Conservation (phyloP, 305 asterid genomes). For the Caryopteris hybrid region DNA sequence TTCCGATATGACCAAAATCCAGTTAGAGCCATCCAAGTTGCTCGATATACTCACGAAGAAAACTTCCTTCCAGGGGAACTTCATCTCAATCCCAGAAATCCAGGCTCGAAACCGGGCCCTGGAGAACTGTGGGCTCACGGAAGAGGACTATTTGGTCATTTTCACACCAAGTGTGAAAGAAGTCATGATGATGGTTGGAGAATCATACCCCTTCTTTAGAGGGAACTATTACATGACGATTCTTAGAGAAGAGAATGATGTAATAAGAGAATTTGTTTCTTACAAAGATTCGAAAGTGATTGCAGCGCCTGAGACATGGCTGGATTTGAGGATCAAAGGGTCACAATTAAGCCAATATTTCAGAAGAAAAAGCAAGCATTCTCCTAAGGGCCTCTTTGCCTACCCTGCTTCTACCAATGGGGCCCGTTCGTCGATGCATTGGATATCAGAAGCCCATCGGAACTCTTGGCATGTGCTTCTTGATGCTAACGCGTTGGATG, state of each 20-base stretch:
- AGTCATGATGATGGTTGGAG: slow-evolving; percentile 66
- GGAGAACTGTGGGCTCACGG: slow-evolving; percentile 56
- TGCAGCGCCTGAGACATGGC: slow-evolving; percentile 72
- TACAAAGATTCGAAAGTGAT: slow-evolving; percentile 58
- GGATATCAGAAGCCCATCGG: slow-evolving; percentile 85
- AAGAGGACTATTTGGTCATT: slow-evolving; percentile 58
- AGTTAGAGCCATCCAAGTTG: slow-evolving; percentile 62
- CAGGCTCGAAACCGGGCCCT: slow-evolving; percentile 71
- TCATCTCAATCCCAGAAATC: slow-evolving; percentile 78
- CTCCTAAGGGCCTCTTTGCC: slow-evolving; percentile 69
- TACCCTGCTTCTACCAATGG: slow-evolving; percentile 49
- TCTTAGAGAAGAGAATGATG: slow-evolving; percentile 43
- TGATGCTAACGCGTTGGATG: slow-evolving; percentile 49
- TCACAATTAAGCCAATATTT: slow-evolving; percentile 81
- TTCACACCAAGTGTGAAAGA: slow-evolving; percentile 41
- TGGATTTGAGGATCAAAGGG: slow-evolving; percentile 87
- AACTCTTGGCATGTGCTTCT: slow-evolving; percentile 75
- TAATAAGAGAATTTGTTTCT: slow-evolving; percentile 38
- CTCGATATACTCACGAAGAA: slow-evolving; percentile 51
- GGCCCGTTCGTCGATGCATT: slow-evolving; percentile 63
- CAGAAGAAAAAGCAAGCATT: slow-evolving; percentile 59
- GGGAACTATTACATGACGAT: slow-evolving; percentile 79
- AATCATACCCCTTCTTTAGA: slow-evolving; percentile 66
- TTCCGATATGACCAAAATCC: slow-evolving; percentile 36
- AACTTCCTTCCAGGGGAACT: slow-evolving; percentile 46